phyloP scores from a whole-genome alignment of 2,329 filamentous ascomycete species.

The Pseudocercospora fuligena region DNA sequence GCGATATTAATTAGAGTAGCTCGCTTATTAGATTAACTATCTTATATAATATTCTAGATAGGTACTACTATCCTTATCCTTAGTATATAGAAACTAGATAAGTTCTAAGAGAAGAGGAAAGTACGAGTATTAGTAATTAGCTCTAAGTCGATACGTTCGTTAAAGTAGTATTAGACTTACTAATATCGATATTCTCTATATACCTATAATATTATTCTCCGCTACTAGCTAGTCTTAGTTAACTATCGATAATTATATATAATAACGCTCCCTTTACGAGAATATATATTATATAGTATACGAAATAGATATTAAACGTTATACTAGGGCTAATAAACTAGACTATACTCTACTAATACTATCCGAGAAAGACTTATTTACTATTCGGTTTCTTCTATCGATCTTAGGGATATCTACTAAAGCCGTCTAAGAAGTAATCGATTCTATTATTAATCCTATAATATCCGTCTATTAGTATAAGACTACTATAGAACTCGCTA shows the following conservation, averaged over 20 bases:
- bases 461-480: neutral
- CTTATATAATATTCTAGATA: no score
- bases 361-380: neutral
- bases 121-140: no score
- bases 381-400: neutral
- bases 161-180: no score
- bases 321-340: neutral
- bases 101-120: no score
- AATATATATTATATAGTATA: neutral
- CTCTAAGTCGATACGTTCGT: no score
- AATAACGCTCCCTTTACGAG: neutral
- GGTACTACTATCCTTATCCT: no score
- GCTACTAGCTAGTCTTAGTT: neutral
- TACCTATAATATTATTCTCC: neutral
- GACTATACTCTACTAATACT: neutral
- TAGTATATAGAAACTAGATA: no score
- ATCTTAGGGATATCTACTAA: neutral
- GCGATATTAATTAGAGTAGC: no score
- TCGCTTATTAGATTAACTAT: no score
- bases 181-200: neutral
- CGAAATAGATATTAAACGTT: neutral
- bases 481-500: neutral
- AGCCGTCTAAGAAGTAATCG: neutral
- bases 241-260: neutral
- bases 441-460: neutral